These are phyloP conservation scores for Alternaria brassicae DNA, from an alignment of 2,329 filamentous ascomycete species.

Conservation along the genomic window DNA sequence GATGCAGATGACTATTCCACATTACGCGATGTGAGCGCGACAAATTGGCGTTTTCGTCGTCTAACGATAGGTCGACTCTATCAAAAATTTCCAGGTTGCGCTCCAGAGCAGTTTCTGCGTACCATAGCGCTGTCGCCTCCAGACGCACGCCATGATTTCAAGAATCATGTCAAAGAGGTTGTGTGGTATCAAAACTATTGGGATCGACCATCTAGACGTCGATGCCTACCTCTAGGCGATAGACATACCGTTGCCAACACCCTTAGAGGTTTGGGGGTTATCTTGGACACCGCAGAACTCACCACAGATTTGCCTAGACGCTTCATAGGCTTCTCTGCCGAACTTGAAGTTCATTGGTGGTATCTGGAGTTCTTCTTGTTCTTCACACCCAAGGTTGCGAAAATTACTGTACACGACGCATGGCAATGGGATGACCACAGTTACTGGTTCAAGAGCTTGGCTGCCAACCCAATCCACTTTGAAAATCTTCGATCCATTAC, in stretches of 20 bases:
- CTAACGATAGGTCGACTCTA: constrained; percentile 12
- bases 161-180: constrained; percentile 6
- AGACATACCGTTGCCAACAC: background rate
- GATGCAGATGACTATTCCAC: constrained; percentile 1
- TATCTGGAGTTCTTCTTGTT: constrained; percentile 22
- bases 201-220: background rate
- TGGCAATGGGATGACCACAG: constrained; percentile 17
- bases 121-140: constrained; percentile 6
- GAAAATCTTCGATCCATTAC: constrained; percentile 7
- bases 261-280: background rate
- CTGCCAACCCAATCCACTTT: constrained; percentile 6
- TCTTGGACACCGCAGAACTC: background rate
- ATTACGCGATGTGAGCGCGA: constrained; percentile 6
- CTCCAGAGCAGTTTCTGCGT: constrained; percentile 12
- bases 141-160: background rate
- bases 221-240: background rate
- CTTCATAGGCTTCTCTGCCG: constrained; percentile 1
- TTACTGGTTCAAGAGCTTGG: constrained; percentile 14
- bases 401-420: constrained; percentile 2
- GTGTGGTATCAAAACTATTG: constrained; percentile 5
- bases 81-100: constrained; percentile 1
- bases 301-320: constrained; percentile 1
- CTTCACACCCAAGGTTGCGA: constrained; percentile 12
- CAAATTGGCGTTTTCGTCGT: constrained; percentile 10
- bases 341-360: constrained; percentile 13